Base-by-base conservation (phyloP, 495 filamentous ascomycete species). In the Daldinia bambusicola region DNA sequence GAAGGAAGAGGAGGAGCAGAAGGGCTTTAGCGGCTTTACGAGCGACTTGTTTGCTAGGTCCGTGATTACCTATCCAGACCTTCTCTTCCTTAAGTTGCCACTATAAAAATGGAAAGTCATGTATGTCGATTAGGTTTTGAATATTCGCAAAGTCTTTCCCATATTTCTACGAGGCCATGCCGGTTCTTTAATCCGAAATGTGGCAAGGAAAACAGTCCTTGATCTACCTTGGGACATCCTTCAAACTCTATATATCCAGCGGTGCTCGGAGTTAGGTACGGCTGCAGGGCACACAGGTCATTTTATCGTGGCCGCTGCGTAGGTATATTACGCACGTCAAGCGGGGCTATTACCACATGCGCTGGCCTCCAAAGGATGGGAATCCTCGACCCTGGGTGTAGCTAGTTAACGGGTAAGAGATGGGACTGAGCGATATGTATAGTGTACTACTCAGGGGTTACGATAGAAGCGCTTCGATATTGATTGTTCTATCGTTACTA, bases 341-440 rank as follows among this genome's bases (percentile, higher is more conserved):
- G 60, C 53, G 18, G 32, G 55, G 53, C 41, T 31, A 53, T 16
- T 22, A 37, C 26, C 20, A 37, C 45, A 57, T 61, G 53, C 30
- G 32, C 13, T 48, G 53, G 50, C 13, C 16, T 48, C 14, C n/a
- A 36, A 58, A 64, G 64, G 63, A 67, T 63, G 36, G 18, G 14
- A 20, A 67, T 64, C 64, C 64, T 67, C 58, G 30, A 58, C 55
- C 64, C 31, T 10, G 55, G 36, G 37, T 38, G 58, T 41, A 34
- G 48, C 48, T 61, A 51, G 60, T 45, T 55, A 13, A 13, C 22
- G 62, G 31, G 31, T 55, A 22, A 12, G 40, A n/a, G n/a, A 30
- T 36, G 31, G 37, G 37, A 62, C 7, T 20, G 26, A 26, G 26
- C 26, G 32, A 61, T 60, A 56, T 58, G 9, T 18, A 50, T 53